A percentile compares a stretch with the other conserved stretches of the same genome.
Evolutionary conservation across 2,329 filamentous ascomycete genomes (phyloP).

Genomic region (Myrmaecium sp.): DNA sequence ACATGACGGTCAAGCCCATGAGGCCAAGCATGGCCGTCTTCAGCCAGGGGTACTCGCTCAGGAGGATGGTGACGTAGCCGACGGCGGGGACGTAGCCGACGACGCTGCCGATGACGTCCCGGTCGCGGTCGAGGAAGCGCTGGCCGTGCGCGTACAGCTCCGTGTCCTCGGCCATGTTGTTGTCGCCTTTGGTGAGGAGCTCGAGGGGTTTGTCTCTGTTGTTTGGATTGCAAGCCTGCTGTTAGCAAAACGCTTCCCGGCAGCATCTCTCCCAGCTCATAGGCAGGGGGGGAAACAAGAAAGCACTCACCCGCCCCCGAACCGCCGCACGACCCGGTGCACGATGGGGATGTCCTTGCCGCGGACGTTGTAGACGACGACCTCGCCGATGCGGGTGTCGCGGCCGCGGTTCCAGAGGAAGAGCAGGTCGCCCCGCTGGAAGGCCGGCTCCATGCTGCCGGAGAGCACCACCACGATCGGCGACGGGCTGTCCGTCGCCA

Average conservation of each 20-base stretch:
- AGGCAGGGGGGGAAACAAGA: slow-evolving; percentile 4
- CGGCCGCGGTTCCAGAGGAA: slow-evolving; percentile 56
- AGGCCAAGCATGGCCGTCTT: slow-evolving; percentile 89
- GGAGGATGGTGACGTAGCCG: slow-evolving; percentile 88
- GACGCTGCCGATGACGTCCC: slow-evolving; percentile 87
- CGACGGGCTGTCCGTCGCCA: slow-evolving; percentile 46
- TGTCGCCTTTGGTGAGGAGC: slow-evolving; percentile 92
- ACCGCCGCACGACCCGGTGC: slow-evolving; percentile 67
- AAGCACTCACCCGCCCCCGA: slow-evolving; percentile 37
- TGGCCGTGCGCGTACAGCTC: slow-evolving; percentile 78
- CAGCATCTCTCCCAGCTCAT: not conserved
- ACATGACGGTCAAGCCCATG: slow-evolving; percentile 84
- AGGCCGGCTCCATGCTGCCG: slow-evolving; percentile 71
- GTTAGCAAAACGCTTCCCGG: not conserved
- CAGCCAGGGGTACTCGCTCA: slow-evolving; percentile 91
- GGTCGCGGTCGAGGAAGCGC: slow-evolving; percentile 61
- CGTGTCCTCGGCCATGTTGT: slow-evolving; percentile 85
- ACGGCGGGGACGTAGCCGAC: slow-evolving; percentile 86
- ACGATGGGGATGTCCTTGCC: slow-evolving; percentile 97
- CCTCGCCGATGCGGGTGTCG: slow-evolving; percentile 52
- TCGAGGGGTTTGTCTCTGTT: slow-evolving; percentile 33
- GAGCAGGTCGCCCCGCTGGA: slow-evolving; percentile 60
- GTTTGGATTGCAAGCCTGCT: slow-evolving; percentile 1
- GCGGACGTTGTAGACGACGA: slow-evolving; percentile 69
- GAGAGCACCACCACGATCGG: slow-evolving; percentile 74